Conservation (phyloP, 1,284 basidiomycete genomes). For the Irpex sp. region DNA sequence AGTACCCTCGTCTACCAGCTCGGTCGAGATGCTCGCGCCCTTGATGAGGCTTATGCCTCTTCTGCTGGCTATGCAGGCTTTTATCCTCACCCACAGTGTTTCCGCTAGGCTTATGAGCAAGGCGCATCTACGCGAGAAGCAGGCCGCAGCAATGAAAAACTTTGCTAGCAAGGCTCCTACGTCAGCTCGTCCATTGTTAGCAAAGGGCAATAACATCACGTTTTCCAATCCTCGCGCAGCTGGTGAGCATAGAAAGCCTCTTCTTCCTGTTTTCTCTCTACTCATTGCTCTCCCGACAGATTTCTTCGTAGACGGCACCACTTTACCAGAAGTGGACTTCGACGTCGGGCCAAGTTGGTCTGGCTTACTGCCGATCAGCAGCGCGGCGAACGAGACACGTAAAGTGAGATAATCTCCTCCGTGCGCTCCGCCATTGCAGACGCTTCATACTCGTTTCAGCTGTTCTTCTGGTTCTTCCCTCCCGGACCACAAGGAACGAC, state of each 20-base stretch:
- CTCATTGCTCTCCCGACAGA: slow-evolving; percentile 36
- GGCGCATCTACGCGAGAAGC: slow-evolving; percentile 22
- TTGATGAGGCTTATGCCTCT: not conserved
- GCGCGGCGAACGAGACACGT: slow-evolving; percentile 55
- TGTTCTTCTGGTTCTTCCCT: slow-evolving; percentile 89
- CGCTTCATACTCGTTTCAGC: slow-evolving; percentile 32
- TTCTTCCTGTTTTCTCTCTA: not conserved
- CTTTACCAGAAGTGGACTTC: slow-evolving; percentile 67
- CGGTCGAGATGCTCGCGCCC: not conserved
- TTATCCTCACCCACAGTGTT: not conserved
- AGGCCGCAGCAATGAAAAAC: slow-evolving; percentile 22
- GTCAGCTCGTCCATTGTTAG: not conserved
- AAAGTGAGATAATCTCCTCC: slow-evolving; percentile 40
- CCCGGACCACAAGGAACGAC: slow-evolving; percentile 66
- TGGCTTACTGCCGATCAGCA: slow-evolving; percentile 69
- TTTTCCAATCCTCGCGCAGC: slow-evolving; percentile 67
- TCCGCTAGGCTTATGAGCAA: slow-evolving; percentile 16
- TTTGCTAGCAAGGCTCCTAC: slow-evolving; percentile 14
- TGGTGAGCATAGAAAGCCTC: slow-evolving; percentile 33
- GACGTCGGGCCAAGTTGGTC: slow-evolving; percentile 76
- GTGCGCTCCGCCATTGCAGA: not conserved
- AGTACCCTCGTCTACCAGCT: not conserved
- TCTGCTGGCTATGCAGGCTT: not conserved
- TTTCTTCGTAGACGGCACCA: slow-evolving; percentile 65
- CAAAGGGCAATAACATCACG: slow-evolving; percentile 54